A percentile compares a stretch with the other conserved stretches of the same genome.
Conservation (phyloP, 139 green algal genomes). For the Chlamydomonas sphaeroides region DNA sequence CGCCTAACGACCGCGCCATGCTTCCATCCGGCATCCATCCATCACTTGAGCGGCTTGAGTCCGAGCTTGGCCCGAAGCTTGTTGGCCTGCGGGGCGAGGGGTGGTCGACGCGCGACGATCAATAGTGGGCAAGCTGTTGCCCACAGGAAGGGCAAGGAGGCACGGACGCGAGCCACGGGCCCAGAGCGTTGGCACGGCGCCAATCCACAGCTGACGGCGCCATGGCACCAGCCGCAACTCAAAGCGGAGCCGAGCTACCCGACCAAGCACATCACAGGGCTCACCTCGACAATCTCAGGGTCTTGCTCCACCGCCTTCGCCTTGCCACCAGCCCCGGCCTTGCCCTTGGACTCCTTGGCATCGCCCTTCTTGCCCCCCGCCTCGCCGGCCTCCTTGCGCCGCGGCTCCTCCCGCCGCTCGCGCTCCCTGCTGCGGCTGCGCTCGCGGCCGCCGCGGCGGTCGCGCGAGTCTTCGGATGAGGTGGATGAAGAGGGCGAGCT, state of each 20-base stretch:
- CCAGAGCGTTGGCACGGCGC: no score
- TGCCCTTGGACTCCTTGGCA: background rate
- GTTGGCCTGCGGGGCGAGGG: slow-evolving; percentile 30
- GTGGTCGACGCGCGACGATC: no score
- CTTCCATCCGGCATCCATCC: no score
- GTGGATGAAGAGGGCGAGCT: background rate
- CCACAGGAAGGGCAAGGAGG: no score
- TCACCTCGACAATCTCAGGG: slow-evolving; percentile 47
- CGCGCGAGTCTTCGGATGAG: background rate
- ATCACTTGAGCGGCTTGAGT: slow-evolving; percentile 52
- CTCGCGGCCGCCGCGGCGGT: background rate
- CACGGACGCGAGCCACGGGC: no score
- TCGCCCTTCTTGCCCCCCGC: background rate
- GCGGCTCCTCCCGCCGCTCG: background rate
- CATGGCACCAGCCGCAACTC: no score
- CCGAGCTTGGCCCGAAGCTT: slow-evolving; percentile 51
- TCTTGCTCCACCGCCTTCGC: slow-evolving; percentile 7
- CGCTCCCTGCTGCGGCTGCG: background rate
- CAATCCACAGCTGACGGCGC: no score
- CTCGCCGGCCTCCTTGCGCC: no score
- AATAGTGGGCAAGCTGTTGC: no score
- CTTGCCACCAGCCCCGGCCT: background rate
- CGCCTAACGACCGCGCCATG: no score
- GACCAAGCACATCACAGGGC: no score
- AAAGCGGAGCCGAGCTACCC: no score